Conservation (phyloP, 169 alveolate genomes). For the Plasmodium relictum region DNA sequence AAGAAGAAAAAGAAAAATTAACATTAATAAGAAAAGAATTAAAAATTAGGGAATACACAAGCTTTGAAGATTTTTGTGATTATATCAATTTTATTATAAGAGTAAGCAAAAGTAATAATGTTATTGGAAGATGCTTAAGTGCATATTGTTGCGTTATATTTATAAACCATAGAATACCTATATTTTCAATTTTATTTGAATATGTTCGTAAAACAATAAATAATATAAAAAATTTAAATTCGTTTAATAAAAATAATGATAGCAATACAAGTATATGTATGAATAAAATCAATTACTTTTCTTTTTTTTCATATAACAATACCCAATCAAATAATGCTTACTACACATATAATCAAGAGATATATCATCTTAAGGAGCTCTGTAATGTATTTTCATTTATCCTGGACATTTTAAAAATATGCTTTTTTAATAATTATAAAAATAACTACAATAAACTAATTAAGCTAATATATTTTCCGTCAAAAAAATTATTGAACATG, state of each 20-base stretch:
- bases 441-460: slow-evolving; percentile 66
- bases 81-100: slow-evolving; percentile 62
- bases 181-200: slow-evolving; percentile 54
- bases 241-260: slow-evolving; percentile 12
- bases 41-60: slow-evolving; percentile 54
- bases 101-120: slow-evolving; percentile 71
- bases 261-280: slow-evolving; percentile 37
- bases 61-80: slow-evolving; percentile 76
- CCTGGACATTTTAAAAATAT: slow-evolving; percentile 41
- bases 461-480: slow-evolving; percentile 48
- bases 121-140: slow-evolving; percentile 50
- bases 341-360: slow-evolving; percentile 71
- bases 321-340: slow-evolving; percentile 39
- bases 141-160: slow-evolving; percentile 69
- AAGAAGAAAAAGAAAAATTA: slow-evolving; percentile 51
- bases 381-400: slow-evolving; percentile 50
- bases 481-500: slow-evolving; percentile 19
- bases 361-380: slow-evolving; percentile 31
- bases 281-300: slow-evolving; percentile 68
- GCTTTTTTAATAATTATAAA: slow-evolving; percentile 65
- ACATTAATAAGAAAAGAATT: slow-evolving; percentile 57
- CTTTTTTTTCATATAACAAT: slow-evolving; percentile 58
- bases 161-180: slow-evolving; percentile 72
- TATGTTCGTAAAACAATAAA: slow-evolving; percentile 28
- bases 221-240: slow-evolving; percentile 15